Evolutionary conservation across 305 asterid species (phyloP).

Genomic region (Coffea humblotiana): DNA sequence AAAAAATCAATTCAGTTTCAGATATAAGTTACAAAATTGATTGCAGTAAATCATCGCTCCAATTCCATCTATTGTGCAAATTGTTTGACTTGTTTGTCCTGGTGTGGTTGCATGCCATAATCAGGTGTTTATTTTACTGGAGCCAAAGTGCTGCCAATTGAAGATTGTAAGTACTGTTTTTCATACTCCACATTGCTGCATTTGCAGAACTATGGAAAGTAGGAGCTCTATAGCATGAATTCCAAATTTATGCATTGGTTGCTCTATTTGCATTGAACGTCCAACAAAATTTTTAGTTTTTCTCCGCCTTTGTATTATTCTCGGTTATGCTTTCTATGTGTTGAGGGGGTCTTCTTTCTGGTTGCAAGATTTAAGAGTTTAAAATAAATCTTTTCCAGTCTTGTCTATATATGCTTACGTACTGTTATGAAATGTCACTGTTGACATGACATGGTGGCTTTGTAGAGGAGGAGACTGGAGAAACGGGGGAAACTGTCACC

Average conservation of each 20-base stretch:
- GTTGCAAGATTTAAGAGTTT: not conserved
- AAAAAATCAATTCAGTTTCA: too few relatives aligned
- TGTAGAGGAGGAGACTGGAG: slow-evolving; percentile 96
- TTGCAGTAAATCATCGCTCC: not conserved
- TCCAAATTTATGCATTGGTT: not conserved
- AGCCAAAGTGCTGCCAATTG: not conserved
- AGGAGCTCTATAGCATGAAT: not conserved
- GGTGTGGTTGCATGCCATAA: not conserved
- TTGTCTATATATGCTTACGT: not conserved
- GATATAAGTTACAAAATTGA: not conserved
- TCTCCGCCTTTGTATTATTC: not conserved
- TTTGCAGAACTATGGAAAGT: not conserved
- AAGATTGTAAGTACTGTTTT: not conserved
- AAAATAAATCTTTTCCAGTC: not conserved
- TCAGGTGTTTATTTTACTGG: not conserved
- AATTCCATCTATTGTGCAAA: not conserved
- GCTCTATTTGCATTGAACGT: not conserved
- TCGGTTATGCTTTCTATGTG: not conserved
- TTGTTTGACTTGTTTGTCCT: not conserved
- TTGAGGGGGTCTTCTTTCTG: not conserved
- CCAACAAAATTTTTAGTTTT: not conserved
- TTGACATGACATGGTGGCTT: not conserved
- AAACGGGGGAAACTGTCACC: slow-evolving; percentile 77
- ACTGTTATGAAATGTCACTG: not conserved
- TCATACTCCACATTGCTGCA: not conserved